These are phyloP conservation scores for Ambrosia hybrid DNA, from an alignment of 140 eudicot species.

Conservation along the genomic window DNA sequence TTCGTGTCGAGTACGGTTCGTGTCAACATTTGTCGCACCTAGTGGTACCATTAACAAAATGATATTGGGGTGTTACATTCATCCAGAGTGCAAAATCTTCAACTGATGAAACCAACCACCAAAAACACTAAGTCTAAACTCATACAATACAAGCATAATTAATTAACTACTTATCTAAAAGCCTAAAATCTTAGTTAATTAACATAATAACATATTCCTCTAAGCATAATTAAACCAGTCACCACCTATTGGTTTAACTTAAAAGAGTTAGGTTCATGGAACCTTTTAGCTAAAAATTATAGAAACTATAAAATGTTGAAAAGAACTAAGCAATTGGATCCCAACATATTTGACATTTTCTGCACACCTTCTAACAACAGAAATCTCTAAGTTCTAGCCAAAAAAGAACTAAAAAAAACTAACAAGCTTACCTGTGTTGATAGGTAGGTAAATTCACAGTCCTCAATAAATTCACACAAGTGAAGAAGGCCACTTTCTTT, in stretches of 20 bases:
- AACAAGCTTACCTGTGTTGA: slow-evolving; percentile 78
- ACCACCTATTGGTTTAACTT: neutral
- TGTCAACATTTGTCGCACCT: too few species aligned
- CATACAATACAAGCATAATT: too few species aligned
- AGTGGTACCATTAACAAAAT: too few species aligned
- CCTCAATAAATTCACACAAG: slow-evolving; percentile 97
- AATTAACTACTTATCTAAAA: too few species aligned
- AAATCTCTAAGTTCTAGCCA: slow-evolving; percentile 6
- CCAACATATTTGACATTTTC: neutral
- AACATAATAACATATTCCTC: too few species aligned
- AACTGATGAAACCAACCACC: too few species aligned
- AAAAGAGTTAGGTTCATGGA: neutral
- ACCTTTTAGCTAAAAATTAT: neutral
- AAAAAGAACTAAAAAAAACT: neutral
- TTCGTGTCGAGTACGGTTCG: too few species aligned
- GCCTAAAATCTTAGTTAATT: too few species aligned
- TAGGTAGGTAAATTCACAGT: slow-evolving; percentile 95
- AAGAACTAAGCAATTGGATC: slow-evolving; percentile 1
- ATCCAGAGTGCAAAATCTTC: too few species aligned
- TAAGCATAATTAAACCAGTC: too few species aligned
- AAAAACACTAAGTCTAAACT: too few species aligned
- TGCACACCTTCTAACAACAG: slow-evolving; percentile 1
- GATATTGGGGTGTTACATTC: too few species aligned
- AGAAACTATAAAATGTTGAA: neutral
- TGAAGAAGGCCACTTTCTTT: slow-evolving; percentile 95